Evolutionary conservation across 768 basidiomycete species (phyloP).

Genomic region (Hygrophorus russula): DNA sequence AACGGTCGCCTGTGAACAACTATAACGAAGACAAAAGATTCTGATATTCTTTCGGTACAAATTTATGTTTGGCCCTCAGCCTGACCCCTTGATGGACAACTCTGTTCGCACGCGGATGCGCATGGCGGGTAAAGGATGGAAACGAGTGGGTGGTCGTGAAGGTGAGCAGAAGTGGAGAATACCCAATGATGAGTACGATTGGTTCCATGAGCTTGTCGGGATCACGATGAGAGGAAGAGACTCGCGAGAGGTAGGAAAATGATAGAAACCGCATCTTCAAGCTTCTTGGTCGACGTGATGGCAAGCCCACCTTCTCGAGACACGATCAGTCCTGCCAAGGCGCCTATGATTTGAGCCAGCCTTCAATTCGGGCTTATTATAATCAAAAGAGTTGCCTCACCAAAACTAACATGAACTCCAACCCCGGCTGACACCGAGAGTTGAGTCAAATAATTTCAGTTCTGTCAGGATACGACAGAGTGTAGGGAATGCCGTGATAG

Average conservation of each 20-base stretch:
- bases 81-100: no score
- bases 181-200: no score
- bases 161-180: no score
- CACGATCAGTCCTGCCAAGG: slow-evolving; percentile 67
- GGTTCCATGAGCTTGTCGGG: no score
- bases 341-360: slow-evolving; percentile 28
- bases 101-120: no score
- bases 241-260: slow-evolving; percentile 79
- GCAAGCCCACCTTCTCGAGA: slow-evolving; percentile 84
- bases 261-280: slow-evolving; percentile 92
- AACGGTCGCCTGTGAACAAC: no score
- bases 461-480: slow-evolving; percentile 84
- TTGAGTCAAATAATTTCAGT: slow-evolving; percentile 83
- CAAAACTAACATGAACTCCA: slow-evolving; percentile 87
- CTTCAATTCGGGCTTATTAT: not conserved
- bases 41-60: no score
- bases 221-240: no score
- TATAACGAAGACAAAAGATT: no score
- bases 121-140: no score
- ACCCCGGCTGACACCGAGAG: slow-evolving; percentile 89
- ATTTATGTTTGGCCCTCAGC: no score
- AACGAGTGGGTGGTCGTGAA: no score
- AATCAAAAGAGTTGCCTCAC: slow-evolving; percentile 20
- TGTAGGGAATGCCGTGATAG: slow-evolving; percentile 81
- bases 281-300: slow-evolving; percentile 81